Conservation (phyloP, 2,329 filamentous ascomycete genomes). For the Magnaporthales sp. region DNA sequence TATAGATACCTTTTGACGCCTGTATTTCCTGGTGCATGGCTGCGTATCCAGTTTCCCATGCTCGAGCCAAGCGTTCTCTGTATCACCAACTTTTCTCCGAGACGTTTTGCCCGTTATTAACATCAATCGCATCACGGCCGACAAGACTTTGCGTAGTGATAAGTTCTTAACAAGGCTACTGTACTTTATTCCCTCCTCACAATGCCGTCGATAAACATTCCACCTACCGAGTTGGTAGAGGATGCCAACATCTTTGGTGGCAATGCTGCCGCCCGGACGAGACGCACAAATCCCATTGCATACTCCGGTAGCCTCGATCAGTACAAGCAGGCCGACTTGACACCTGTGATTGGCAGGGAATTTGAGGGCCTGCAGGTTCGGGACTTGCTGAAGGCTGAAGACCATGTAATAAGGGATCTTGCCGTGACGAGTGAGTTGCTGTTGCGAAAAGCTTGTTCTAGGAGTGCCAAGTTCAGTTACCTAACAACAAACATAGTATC, state of each 20-base stretch:
- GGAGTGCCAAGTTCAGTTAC: background rate
- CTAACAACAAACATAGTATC: constrained; percentile 23
- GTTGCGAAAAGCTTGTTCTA: background rate
- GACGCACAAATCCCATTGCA: constrained; percentile 13
- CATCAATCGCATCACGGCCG: background rate
- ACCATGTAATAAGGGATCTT: constrained; percentile 42
- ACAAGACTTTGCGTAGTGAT: background rate
- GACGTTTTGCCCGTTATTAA: background rate
- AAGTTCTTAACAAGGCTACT: background rate
- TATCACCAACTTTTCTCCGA: background rate
- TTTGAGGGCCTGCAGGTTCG: constrained; percentile 28
- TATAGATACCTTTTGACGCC: background rate
- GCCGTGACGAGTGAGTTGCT: constrained; percentile 45
- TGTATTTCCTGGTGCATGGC: background rate
- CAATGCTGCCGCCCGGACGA: constrained; percentile 14
- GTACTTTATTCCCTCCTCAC: constrained; percentile 6
- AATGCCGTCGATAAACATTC: constrained; percentile 25
- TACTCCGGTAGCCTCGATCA: constrained; percentile 18
- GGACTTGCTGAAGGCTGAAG: constrained; percentile 25
- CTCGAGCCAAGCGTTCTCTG: background rate
- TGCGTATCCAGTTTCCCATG: background rate
- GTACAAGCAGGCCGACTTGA: constrained; percentile 28
- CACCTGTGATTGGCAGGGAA: constrained; percentile 41
- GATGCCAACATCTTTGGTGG: constrained; percentile 16
- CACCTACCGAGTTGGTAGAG: background rate